phyloP scores from a whole-genome alignment of 208 protist species.

The Acanthamoeba castellanii region DNA sequence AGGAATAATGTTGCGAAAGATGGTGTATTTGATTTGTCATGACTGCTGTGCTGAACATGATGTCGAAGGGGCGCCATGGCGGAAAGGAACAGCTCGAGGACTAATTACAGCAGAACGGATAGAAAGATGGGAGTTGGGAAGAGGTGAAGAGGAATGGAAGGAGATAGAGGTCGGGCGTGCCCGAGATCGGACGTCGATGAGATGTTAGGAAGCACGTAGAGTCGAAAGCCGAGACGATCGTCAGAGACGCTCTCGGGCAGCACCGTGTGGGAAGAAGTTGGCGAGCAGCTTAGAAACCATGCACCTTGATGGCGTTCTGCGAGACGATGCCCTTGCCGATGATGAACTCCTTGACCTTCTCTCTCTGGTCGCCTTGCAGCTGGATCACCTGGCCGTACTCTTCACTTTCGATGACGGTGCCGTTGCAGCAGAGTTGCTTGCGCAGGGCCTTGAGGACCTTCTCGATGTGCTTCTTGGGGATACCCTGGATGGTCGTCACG shows the following conservation, averaged over 20 bases:
- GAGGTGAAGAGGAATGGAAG: background rate
- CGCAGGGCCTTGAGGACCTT: conserved; percentile 92
- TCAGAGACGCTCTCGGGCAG: background rate
- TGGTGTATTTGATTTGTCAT: too few species aligned
- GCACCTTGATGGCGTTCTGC: conserved; percentile 94
- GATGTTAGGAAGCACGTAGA: background rate
- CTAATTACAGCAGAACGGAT: background rate
- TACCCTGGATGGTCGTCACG: conserved; percentile 96
- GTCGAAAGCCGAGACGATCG: background rate
- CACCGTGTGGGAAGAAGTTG: background rate
- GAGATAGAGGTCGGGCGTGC: too few species aligned
- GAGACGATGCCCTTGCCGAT: conserved; percentile 93
- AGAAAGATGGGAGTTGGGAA: background rate
- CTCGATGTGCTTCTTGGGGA: conserved; percentile 94
- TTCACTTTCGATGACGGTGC: conserved; percentile 93
- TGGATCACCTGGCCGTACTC: conserved; percentile 95
- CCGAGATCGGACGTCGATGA: background rate
- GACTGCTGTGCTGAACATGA: too few species aligned
- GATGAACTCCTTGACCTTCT: conserved; percentile 95
- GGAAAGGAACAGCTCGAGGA: background rate
- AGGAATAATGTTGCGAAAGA: too few species aligned
- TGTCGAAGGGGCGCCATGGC: background rate
- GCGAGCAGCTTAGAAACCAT: conserved; percentile 95
- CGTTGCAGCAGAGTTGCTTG: conserved; percentile 95
- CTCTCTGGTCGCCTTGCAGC: conserved; percentile 97